Evolutionary conservation across 2,329 filamentous ascomycete species (phyloP), one percentile per base, ranked within the genome.

Genomic region (Ophiosphaerella narmari): DNA sequence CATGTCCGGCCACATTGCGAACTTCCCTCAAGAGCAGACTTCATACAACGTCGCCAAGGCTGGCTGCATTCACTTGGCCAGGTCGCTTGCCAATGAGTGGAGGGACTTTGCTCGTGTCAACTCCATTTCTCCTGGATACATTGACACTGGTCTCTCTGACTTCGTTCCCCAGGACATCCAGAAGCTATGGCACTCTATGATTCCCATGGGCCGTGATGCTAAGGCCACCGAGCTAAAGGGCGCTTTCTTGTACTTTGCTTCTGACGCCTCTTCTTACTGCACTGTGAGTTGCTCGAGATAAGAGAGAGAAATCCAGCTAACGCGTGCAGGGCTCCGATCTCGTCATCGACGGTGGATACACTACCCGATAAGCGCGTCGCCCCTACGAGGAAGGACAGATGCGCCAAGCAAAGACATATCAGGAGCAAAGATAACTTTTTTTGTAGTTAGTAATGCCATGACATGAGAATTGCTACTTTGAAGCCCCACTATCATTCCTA

Each of bases 1-100:
- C 62, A 88, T 93, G 89, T 90, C 87, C 42, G 90, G 89, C 59
- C 84, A 85, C 76, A 85, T 93, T 58, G 89, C 91, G 81, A 93
- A 93, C 83, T 91, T 86, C 78, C 89, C 85, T 24, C 85, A 87
- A 72, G 84, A 87, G 73, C 85, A 88, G 66, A 68, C 67, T 51
- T 70, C 69, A 21, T 74, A 73, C 67, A 74, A 74, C 63, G 71
- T 74, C 52, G 68, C 85, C 57, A 88, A 88, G 78, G 84, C 86
- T 35, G 85, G 84, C 53, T 85, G 82, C 66, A 86, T 87, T 61
- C 84, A 87, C 71, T 67, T 87, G 72, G 83, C 84, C 43, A 76
- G 76, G 54, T 86, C 83, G 38, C 76, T 88, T 50, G 85, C 86
- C 64, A 87, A 86, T 70, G 86, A 88, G 73, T 88, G 86, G 86